Evolutionary conservation across 768 basidiomycete genomes (phyloP).

Genomic region (Termitomyces heimii): DNA sequence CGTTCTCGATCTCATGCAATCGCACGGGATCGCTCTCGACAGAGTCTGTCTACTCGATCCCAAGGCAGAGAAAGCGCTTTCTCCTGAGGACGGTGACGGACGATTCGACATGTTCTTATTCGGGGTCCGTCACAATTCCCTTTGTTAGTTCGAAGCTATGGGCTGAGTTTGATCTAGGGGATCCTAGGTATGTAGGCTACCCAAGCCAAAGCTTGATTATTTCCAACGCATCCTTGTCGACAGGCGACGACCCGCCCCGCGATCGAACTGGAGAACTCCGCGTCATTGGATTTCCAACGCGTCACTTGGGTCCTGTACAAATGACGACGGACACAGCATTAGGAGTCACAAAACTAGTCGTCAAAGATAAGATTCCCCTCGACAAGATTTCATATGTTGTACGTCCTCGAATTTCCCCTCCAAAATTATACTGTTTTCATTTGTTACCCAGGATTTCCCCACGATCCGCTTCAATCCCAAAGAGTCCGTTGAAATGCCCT

Average conservation of each 20-base stretch:
- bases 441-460: slow-evolving; percentile 65
- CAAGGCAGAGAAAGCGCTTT: slow-evolving; percentile 61
- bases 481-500: slow-evolving; percentile 98
- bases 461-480: slow-evolving; percentile 82
- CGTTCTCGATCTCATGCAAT: slow-evolving; percentile 55
- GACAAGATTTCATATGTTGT: slow-evolving; percentile 71
- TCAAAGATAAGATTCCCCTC: slow-evolving; percentile 69
- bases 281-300: slow-evolving; percentile 75
- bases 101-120: slow-evolving; percentile 87
- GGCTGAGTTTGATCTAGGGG: slow-evolving; percentile 31
- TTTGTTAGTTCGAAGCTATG: background rate
- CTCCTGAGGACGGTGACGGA: slow-evolving; percentile 72
- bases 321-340: slow-evolving; percentile 99
- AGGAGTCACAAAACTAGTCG: slow-evolving; percentile 82
- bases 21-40: slow-evolving; percentile 33
- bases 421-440: background rate
- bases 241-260: slow-evolving; percentile 92
- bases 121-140: slow-evolving; percentile 50
- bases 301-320: slow-evolving; percentile 83
- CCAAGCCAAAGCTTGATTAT: too few species aligned
- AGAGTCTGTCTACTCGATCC: slow-evolving; percentile 94
- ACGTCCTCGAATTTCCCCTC: slow-evolving; percentile 17
- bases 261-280: slow-evolving; percentile 91
- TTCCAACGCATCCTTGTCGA: slow-evolving; percentile 2
- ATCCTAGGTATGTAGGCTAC: slow-evolving; percentile 54